Evolutionary conservation across 1,139 yeast genomes (phyloP).

Genomic region (Saccharomyces hybrid): DNA sequence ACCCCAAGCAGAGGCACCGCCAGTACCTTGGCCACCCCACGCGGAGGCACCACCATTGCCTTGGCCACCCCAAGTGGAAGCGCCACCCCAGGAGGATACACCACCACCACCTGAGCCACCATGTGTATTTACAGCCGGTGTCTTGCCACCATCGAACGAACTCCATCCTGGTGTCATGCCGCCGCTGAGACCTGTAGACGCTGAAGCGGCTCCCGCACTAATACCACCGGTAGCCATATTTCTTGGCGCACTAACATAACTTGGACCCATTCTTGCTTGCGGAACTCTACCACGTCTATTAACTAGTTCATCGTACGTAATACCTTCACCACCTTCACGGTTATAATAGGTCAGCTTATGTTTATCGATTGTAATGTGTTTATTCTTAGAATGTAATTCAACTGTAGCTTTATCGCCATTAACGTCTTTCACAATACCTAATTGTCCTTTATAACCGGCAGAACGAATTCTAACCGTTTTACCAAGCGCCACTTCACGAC

Average conservation of each 20-base stretch:
- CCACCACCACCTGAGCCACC: conserved; percentile 39
- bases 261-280: conserved; percentile 31
- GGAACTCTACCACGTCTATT: conserved; percentile 34
- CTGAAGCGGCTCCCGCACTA: conserved; percentile 19
- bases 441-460: conserved; percentile 89
- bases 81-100: conserved; percentile 44
- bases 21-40: conserved; percentile 31
- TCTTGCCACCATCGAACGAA: conserved; percentile 39
- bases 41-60: conserved; percentile 40
- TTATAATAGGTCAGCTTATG: conserved; percentile 61
- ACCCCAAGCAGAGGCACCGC: conserved; percentile 23
- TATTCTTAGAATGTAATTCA: conserved; percentile 87
- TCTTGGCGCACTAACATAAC: conserved; percentile 33
- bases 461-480: conserved; percentile 78
- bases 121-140: conserved; percentile 41
- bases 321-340: conserved; percentile 53
- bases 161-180: conserved; percentile 51
- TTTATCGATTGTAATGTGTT: conserved; percentile 78
- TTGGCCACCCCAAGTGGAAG: conserved; percentile 46
- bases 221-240: conserved; percentile 26
- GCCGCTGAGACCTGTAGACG: conserved; percentile 34
- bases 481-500: conserved; percentile 72
- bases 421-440: conserved; percentile 89
- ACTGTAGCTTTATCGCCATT: conserved; percentile 87
- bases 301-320: conserved; percentile 73